Base-by-base conservation (phyloP, 2,329 filamentous ascomycete species). In the Botryotinia globosa region DNA sequence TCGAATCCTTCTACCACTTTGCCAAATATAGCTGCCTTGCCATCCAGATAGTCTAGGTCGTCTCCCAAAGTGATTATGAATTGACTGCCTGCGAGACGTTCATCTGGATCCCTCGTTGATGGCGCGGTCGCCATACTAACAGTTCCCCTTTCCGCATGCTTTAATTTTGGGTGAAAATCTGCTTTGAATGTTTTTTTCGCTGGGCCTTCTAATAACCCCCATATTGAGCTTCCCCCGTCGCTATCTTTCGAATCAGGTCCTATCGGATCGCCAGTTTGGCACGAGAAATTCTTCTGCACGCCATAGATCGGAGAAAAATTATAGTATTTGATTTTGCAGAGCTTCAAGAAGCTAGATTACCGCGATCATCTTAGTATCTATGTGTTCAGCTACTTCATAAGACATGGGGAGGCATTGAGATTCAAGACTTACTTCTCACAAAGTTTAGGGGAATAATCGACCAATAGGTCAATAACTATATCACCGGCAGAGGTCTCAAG, bases 281-380 rank as follows among this genome's bases (percentile, higher is more conserved):
- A 97, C 74, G 94, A 97, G 83, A 98, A 98, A 83, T 94, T 90
- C 82, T 95, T 96, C 81, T 98, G 96, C 54, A 99, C 89, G 77
- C 91, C 94, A 84, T 98, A 93, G 71, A 98, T 85, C 39, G 95
- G 96, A 9, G 94, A 91, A 82, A 97, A 98, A 85, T 98, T 98
- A 89, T 98, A 99, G 85, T 98, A 99, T 85, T 98, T 99, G 83
- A 94, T 86, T 85, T 98, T 98, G 89, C 96, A 98, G 78, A 99
- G 92, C 87, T 99, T 98, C 73, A 99, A 86, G 82, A 99, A 98
- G 87, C 94, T 97, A 82, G 75, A 81, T 79, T 77, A 80, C 77
- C 73, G 77, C 78, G 79, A 80, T 82, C 77, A 79, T 85, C 85
- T 90, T 85, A 86, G 85, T 85, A 79, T 83, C 81, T 75, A 80